phyloP scores from a whole-genome alignment of 1,139 yeast genomes.

The Nakaseomyces delphensis region DNA sequence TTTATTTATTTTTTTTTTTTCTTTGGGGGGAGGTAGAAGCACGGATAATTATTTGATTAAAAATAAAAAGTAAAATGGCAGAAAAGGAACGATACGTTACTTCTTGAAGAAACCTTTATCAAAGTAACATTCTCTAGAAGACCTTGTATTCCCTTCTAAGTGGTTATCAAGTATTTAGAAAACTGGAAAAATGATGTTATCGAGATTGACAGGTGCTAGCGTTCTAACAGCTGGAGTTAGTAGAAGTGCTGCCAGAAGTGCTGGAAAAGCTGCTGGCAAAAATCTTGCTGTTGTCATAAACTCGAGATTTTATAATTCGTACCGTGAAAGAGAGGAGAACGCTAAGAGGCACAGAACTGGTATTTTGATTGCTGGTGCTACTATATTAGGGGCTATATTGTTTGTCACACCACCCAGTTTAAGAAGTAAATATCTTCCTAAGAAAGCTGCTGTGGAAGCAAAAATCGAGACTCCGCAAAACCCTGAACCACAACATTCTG shows the following conservation, averaged over 20 bases:
- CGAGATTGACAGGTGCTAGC: neutral
- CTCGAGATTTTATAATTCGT: slow-evolving; percentile 1
- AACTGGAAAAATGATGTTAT: neutral
- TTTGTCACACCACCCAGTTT: slow-evolving; percentile 1
- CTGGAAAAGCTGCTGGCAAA: neutral
- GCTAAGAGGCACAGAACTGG: slow-evolving; percentile 7
- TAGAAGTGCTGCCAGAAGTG: neutral
- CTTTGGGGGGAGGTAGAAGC: too few species aligned
- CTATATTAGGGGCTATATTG: neutral
- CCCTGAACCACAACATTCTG: neutral
- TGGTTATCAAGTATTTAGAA: neutral
- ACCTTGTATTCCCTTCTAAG: too few species aligned
- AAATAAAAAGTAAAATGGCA: too few species aligned
- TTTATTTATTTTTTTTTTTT: too few species aligned
- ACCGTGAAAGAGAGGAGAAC: slow-evolving; percentile 5
- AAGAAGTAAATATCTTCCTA: neutral
- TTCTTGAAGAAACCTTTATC: too few species aligned
- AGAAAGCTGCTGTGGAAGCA: slow-evolving; percentile 1
- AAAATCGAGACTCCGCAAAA: neutral
- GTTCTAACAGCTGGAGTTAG: neutral
- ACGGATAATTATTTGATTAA: too few species aligned
- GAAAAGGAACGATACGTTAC: too few species aligned
- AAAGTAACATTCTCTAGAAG: too few species aligned
- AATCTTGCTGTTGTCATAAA: neutral
- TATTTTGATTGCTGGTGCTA: slow-evolving; percentile 4